Evolutionary conservation across 495 filamentous ascomycete genomes (phyloP), one percentile per base, ranked within the genome.

Genomic region (Rostrohypoxylon terebratum): DNA sequence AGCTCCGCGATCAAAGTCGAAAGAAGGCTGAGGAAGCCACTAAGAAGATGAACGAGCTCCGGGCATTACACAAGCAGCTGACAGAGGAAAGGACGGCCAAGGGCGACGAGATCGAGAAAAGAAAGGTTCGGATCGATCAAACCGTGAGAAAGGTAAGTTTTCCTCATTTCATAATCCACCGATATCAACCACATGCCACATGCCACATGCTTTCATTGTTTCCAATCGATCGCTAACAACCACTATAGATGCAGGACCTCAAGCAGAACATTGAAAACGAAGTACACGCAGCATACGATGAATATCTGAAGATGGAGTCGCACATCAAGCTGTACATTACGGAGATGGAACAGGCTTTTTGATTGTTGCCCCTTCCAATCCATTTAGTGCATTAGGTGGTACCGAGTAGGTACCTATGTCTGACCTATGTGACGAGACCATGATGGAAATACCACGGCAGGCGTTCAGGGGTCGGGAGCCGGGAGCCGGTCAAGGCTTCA

Each of bases 321-420:
- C 96, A 99, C 81, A 97, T 99, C 77, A 94, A 93, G 80, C 85
- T 97, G 66, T 99, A 99, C 83, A 96, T 98, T 78, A 97, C 91
- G 25, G 94, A 98, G 86, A 97, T 99, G 94, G 96, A 98, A 79
- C 94, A 98, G 82, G 90, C 89, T 66, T 87, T 94, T 67, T 93
- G 77, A 90, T 62, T 34, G 7, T 11, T 40, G 1, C 40, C 23
- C 25, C 21, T 55, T 58, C n/a, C n/a, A n/a, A 59, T 59, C 36
- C 67, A 45, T 65, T 66, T 71, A 72, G 11, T 67, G 28, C 65
- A 53, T 54, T 4, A 28, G 28, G n/a, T n/a, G n/a, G n/a, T n/a
- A n/a, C n/a, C n/a, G n/a, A n/a, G n/a, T n/a, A n/a, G n/a, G n/a
- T n/a, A n/a, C n/a, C n/a, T n/a, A n/a, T n/a, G n/a, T n/a, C n/a